Evolutionary conservation across 1,139 yeast species (phyloP), one percentile per base, ranked within the genome.

Genomic region (Candida sp.): DNA sequence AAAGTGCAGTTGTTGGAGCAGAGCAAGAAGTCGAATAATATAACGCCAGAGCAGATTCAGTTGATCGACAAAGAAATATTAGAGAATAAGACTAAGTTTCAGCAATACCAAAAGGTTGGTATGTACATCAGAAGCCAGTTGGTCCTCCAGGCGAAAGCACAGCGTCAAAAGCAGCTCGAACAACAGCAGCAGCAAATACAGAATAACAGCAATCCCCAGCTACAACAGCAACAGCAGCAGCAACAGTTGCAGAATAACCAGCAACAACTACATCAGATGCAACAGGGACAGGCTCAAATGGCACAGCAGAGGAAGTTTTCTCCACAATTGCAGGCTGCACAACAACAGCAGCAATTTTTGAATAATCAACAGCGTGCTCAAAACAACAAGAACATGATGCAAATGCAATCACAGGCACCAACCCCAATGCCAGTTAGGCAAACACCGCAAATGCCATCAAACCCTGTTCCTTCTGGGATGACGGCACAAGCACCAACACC

Each of bases 81-180:
- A 11, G 80, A 75, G 47, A 63, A 69, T 57, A 70, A 66, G 50
- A 62, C 66, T 48, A 77, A 74, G 54, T 74, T 68, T 54, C 65
- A 70, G 12, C 75, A 72, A 53, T 75, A 67, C 55, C 78, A 75
- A 48, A 69, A 70, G 49, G 70, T 72, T 50, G 80, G 78, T 2
- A 64, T 69, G 33, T 70, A 68, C 55, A 75, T 77, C 71, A 68
- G 72, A 52, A 67, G 71, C 43, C 78, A 73, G 58, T 66, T 77
- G 49, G 64, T 72, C 44, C 75, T 72, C 44, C 76, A 70, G 60
- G 75, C 70, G 3, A 68, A 65, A 43, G 54, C 50, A 17, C 55
- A 56, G 45, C 54, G 49, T 32, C 51, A 48, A 34, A 49, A 53
- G 38, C 53, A 48, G 42, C 54, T 44, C 38, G 48, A 50, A 25